A percentile compares a stretch with the other conserved stretches of the same genome.
phyloP scores from a whole-genome alignment of 202 grass and related monocot species.

The Zizania palustris region DNA sequence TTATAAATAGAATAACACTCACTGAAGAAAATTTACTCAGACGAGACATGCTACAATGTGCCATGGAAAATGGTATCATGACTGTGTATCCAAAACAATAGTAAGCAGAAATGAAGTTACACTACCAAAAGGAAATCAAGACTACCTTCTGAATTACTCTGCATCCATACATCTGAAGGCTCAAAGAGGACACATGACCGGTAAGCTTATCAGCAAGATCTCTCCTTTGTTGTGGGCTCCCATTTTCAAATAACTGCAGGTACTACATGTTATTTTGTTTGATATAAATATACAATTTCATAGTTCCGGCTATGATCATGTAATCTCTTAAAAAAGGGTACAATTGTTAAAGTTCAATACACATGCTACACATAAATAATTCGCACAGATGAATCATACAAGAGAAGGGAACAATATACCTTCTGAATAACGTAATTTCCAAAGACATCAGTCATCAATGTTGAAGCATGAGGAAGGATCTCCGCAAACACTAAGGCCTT shows the following conservation, averaged over 20 bases:
- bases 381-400: neutral
- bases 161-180: slow-evolving; percentile 96
- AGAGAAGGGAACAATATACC: slow-evolving; percentile 47
- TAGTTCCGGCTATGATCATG: neutral
- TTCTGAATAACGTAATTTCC: slow-evolving; percentile 99
- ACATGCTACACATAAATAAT: slow-evolving; percentile 1
- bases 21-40: neutral
- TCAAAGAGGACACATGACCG: slow-evolving; percentile 71
- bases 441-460: slow-evolving; percentile 89
- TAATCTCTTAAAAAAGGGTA: slow-evolving; percentile 7
- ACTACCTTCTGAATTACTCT: slow-evolving; percentile 95
- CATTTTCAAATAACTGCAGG: slow-evolving; percentile 85
- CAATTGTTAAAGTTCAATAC: neutral
- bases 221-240: slow-evolving; percentile 69
- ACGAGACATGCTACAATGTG: slow-evolving; percentile 8
- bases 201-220: slow-evolving; percentile 74
- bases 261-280: slow-evolving; percentile 28
- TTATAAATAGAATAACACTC: neutral
- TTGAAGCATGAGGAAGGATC: slow-evolving; percentile 73
- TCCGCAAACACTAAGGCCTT: slow-evolving; percentile 77
- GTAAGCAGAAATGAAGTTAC: slow-evolving; percentile 15
- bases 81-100: slow-evolving; percentile 5
- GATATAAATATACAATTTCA: slow-evolving; percentile 17
- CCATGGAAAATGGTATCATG: neutral
- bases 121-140: slow-evolving; percentile 15